Evolutionary conservation across 2,329 filamentous ascomycete genomes (phyloP), one percentile per base, ranked within the genome.

Genomic region (Monilinia aucupariae): DNA sequence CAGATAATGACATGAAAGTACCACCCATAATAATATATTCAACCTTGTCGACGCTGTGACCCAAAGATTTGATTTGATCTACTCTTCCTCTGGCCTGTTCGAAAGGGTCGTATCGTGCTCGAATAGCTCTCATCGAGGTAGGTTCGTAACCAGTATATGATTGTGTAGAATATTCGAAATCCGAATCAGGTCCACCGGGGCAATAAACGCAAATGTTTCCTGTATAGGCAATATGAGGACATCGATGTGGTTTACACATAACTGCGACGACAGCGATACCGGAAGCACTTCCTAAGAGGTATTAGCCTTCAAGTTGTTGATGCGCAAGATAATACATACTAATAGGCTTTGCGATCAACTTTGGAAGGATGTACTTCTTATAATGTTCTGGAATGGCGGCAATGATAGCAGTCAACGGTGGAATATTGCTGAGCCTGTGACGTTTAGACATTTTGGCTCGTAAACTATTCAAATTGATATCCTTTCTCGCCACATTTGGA

Each of bases 21-120:
- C 94, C 94, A 65, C 94, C 94, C 94, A 99, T 99, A 74, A 99
- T 96, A 74, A 99, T 99, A 76, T 97, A 99, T 79, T 99, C 94
- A 30, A 99, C 94, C 76, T 99, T 99, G 78, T 99, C 94, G 54
- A 99, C 94, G 52, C 91, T 96, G 76, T 99, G 94, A 0, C 94
- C 94, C 0, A 99, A 82, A 2, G 91, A 90, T 76, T 96, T 96
- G 73, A 99, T 91, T 78, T 99, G 94, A 71, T 99, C 96, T 7
- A 99, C 93, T 69, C 94, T 86, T 49, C 94, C 94, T 74, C 94
- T 84, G 20, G 94, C 94, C 79, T 99, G 94, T 76, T 99, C 94
- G 71, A 97, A 99, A 0, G 94, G 94, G 73, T 99, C 96, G 74
- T 99, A 99, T 58, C 96, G 86, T 39, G 94, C 94, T 66, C 96